These are phyloP conservation scores for Naganishia vishniacii DNA, from an alignment of 768 basidiomycete genomes.

Conservation along the genomic window DNA sequence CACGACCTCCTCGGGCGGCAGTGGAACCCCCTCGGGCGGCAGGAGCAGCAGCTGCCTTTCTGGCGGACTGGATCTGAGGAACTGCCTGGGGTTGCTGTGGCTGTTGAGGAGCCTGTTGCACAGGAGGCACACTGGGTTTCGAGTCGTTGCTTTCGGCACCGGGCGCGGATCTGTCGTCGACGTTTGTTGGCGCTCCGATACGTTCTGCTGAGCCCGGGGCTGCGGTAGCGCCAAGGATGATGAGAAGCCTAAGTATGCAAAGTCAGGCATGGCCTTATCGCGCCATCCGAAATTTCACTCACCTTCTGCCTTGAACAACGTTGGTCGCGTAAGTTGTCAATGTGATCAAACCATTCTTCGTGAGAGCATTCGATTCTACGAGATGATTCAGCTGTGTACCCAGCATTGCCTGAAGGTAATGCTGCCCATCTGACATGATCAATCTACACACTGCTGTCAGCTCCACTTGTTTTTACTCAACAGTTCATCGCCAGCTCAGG, in stretches of 20 bases:
- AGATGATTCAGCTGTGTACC: constrained; percentile 80
- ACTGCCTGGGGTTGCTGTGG: constrained; percentile 27
- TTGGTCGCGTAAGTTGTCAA: constrained; percentile 76
- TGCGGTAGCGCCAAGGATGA: constrained; percentile 15
- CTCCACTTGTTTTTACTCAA: background rate
- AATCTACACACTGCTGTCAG: constrained; percentile 52
- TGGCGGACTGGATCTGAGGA: constrained; percentile 25
- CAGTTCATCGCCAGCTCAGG: background rate
- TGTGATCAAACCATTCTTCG: constrained; percentile 63
- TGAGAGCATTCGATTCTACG: constrained; percentile 61
- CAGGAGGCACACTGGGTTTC: constrained; percentile 9
- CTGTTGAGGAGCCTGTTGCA: constrained; percentile 22
- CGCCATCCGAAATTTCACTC: constrained; percentile 39
- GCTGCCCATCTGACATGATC: constrained; percentile 80
- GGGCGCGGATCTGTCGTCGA: constrained; percentile 4
- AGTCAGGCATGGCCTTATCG: too few relatives aligned
- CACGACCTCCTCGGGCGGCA: constrained; percentile 28
- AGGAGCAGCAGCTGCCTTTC: constrained; percentile 19
- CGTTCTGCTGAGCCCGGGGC: constrained; percentile 12
- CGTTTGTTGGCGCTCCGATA: constrained; percentile 11
- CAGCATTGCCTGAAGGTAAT: constrained; percentile 89
- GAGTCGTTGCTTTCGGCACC: constrained; percentile 11
- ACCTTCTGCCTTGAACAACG: constrained; percentile 78
- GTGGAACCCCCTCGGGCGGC: constrained; percentile 30
- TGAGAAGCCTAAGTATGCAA: constrained; percentile 20